phyloP scores from a whole-genome alignment of 192 early-diverging fungal species.

The Geranomyces variabilis region DNA sequence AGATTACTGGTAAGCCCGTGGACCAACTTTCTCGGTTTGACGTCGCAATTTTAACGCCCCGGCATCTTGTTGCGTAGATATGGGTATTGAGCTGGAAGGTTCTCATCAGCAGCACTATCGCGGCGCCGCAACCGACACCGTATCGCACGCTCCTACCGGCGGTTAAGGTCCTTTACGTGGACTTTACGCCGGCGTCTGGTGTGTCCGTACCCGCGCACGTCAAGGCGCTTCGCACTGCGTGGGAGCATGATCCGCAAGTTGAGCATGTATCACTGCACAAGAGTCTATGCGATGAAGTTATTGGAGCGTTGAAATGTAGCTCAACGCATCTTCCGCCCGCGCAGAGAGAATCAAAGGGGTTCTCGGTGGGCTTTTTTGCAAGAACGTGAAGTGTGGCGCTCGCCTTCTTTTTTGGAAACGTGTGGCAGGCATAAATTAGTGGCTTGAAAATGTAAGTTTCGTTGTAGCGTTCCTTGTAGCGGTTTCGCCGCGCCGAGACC shows the following conservation, averaged over 20 bases:
- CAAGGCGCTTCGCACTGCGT: not conserved
- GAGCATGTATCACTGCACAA: conserved; percentile 13
- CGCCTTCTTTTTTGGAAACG: too few relatives aligned
- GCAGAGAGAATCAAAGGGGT: not conserved
- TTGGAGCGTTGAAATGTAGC: conserved; percentile 9
- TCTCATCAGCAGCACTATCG: conserved; percentile 14
- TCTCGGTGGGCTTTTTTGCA: not conserved
- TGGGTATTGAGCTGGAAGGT: conserved; percentile 43
- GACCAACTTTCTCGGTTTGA: not conserved
- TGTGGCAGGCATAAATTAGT: too few relatives aligned
- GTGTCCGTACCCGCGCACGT: not conserved
- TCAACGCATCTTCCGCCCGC: not conserved
- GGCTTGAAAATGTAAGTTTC: too few relatives aligned
- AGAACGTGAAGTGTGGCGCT: not conserved
- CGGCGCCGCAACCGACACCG: not conserved
- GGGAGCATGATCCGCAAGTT: conserved; percentile 11
- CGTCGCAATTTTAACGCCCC: not conserved
- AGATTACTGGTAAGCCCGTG: conserved; percentile 31
- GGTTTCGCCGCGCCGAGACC: too few relatives aligned
- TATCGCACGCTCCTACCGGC: not conserved
- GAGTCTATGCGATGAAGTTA: conserved; percentile 21
- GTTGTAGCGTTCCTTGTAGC: too few relatives aligned
- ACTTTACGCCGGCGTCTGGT: not conserved
- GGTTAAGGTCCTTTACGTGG: conserved; percentile 16
- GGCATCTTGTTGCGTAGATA: conserved; percentile 11